Evolutionary conservation across 139 green algal species (phyloP).

Genomic region (Closterium sp.): DNA sequence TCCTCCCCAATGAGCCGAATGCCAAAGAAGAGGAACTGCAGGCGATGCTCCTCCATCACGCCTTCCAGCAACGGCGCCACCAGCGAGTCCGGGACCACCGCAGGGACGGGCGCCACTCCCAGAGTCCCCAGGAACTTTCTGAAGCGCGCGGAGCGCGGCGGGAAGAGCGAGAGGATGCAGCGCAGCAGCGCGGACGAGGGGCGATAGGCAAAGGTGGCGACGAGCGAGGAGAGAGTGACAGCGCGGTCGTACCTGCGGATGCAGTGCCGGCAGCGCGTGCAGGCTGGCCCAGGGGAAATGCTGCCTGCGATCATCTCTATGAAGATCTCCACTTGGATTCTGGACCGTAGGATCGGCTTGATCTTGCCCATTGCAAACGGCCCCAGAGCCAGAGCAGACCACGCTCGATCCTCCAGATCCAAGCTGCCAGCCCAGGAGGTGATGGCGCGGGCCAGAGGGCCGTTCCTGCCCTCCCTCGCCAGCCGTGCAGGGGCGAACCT

Average conservation of each 20-base stretch:
- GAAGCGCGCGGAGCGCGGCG: not conserved
- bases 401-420: not conserved
- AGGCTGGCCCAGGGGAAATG: not conserved
- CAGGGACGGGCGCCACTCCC: not conserved
- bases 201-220: not conserved
- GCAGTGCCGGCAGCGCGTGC: not conserved
- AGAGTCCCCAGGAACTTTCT: not conserved
- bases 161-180: not conserved
- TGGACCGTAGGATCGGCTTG: not conserved
- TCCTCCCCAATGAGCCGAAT: too few relatives aligned
- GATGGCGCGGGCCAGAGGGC: not conserved
- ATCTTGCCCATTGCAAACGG: not conserved
- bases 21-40: too few relatives aligned
- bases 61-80: not conserved
- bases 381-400: not conserved
- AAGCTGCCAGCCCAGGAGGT: not conserved
- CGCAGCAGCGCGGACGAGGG: not conserved
- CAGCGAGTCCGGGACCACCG: not conserved
- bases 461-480: not conserved
- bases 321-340: not conserved
- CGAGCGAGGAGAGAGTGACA: not conserved
- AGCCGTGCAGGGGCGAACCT: not conserved
- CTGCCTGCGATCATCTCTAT: not conserved
- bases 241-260: not conserved
- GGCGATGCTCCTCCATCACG: not conserved